Evolutionary conservation across 208 protist genomes (phyloP), one percentile per base, ranked within the genome.

Genomic region (Jaenimonas drosophilae): DNA sequence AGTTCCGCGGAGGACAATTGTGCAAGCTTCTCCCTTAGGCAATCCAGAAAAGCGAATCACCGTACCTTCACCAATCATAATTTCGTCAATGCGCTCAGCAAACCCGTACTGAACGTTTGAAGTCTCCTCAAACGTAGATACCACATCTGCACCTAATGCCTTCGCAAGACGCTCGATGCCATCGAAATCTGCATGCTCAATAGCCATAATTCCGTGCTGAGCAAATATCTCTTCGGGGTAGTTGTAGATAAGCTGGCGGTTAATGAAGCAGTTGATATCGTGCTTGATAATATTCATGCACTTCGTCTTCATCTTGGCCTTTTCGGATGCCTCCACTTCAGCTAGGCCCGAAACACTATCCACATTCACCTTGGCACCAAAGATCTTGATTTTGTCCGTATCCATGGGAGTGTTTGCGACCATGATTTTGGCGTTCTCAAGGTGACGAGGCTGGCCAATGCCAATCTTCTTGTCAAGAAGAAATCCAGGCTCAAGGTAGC

Each of bases 331-430:
- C 68, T 99, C 98, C 32, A 99, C 97, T 49, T 99, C 95, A 9
- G 96, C 96, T 4, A 99, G 66, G 62, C 97, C 80, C 1, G 83
- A 67, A 34, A 97, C 85, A 30, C 79, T 93, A 41, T 98, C 91
- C 2, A 98, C 96, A 41, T 85, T 81, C 42, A 97, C 94, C 54
- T 96, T 96, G 6, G 89, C 78, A 26, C 95, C 92, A 60, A 97
- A 97, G 54, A 98, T 96, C 69, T 99, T 99, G 52, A 99, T 98
- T 69, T 99, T 99, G 68, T 99, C 98, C 24, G 97, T 98, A 63
- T 99, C 98, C 97, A 99, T 99, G 17, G 97, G 75, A 9, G 98
- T 99, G 74, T 99, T 99, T 12, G 98, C 97, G 28, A 99, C 79
- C 26, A 99, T 60, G 59, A 99, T 98, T 55, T 98, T 98, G 12